Percentiles rank a stretch among this genome's conserved stretches.
Conservation (phyloP, 2,329 filamentous ascomycete species). For the Nemania bipapillata region DNA sequence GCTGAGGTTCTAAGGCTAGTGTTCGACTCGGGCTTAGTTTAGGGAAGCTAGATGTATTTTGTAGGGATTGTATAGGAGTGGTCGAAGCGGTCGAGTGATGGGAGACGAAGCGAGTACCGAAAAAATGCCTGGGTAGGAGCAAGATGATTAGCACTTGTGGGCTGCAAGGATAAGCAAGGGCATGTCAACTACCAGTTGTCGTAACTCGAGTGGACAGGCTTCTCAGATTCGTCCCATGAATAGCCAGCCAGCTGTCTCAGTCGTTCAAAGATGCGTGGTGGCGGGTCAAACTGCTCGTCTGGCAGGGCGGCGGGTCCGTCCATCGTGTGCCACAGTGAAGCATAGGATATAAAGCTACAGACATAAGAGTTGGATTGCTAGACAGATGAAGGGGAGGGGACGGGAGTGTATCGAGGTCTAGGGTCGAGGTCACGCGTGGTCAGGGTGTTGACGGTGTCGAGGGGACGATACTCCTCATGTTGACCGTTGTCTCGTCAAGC, state of each 20-base stretch:
- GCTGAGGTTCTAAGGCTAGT: constrained; percentile 57
- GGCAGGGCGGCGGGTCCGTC: constrained; percentile 61
- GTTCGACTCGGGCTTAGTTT: constrained; percentile 59
- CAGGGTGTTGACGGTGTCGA: constrained; percentile 25
- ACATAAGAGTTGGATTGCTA: neutral
- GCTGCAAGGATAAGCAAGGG: neutral
- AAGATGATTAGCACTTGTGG: constrained; percentile 25
- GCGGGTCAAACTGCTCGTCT: constrained; percentile 70
- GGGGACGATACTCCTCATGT: constrained; percentile 32
- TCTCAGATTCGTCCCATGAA: constrained; percentile 75
- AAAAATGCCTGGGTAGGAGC: constrained; percentile 67
- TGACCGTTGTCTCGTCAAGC: constrained; percentile 23
- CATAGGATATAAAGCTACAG: constrained; percentile 32
- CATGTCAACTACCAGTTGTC: constrained; percentile 77
- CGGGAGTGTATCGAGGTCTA: neutral
- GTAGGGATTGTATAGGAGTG: constrained; percentile 58
- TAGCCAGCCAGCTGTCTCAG: constrained; percentile 78
- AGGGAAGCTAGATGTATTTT: constrained; percentile 58
- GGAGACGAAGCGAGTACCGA: constrained; percentile 69
- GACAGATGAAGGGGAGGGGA: neutral
- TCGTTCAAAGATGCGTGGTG: constrained; percentile 76
- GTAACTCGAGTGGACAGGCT: constrained; percentile 75
- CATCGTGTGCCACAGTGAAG: constrained; percentile 55
- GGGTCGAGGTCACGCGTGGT: constrained; percentile 20
- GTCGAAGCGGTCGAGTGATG: constrained; percentile 61